A percentile compares a stretch with the other conserved stretches of the same genome.
phyloP scores from a whole-genome alignment of 2,329 filamentous ascomycete genomes.

The Sporothrix sp. region DNA sequence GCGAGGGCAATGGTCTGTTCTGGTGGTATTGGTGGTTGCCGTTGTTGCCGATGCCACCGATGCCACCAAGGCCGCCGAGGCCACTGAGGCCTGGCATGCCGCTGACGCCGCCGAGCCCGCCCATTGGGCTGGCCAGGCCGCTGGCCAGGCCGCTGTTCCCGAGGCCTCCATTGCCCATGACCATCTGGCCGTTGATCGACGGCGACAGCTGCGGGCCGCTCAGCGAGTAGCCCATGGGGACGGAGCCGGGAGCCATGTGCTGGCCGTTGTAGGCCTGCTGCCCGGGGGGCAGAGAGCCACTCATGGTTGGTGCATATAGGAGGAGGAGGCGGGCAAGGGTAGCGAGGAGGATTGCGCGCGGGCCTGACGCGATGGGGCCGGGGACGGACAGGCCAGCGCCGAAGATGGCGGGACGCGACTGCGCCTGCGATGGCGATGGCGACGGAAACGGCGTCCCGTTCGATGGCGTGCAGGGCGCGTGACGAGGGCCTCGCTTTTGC shows the following conservation, averaged over 20 bases:
- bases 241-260: slow-evolving; percentile 18
- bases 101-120: neutral
- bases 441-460: neutral
- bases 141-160: no score
- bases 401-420: neutral
- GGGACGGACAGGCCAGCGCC: neutral
- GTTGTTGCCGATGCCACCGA: neutral
- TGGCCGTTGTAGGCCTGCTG: slow-evolving; percentile 31
- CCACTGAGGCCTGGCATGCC: neutral
- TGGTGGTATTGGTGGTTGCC: slow-evolving; percentile 6
- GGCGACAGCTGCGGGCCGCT: slow-evolving; percentile 13
- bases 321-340: neutral
- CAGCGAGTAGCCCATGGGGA: slow-evolving; percentile 15
- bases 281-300: slow-evolving; percentile 31
- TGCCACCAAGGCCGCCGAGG: neutral
- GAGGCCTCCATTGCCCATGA: neutral
- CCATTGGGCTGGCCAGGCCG: slow-evolving; percentile 5
- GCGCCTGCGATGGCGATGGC: neutral
- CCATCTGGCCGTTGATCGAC: slow-evolving; percentile 3
- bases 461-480: slow-evolving; percentile 3
- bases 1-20: slow-evolving; percentile 10
- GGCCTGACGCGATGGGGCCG: neutral
- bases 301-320: slow-evolving; percentile 29
- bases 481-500: neutral
- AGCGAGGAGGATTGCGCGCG: neutral